Conservation (phyloP, 202 grass and related monocot species). For the Dendrocalamus latiflorus region DNA sequence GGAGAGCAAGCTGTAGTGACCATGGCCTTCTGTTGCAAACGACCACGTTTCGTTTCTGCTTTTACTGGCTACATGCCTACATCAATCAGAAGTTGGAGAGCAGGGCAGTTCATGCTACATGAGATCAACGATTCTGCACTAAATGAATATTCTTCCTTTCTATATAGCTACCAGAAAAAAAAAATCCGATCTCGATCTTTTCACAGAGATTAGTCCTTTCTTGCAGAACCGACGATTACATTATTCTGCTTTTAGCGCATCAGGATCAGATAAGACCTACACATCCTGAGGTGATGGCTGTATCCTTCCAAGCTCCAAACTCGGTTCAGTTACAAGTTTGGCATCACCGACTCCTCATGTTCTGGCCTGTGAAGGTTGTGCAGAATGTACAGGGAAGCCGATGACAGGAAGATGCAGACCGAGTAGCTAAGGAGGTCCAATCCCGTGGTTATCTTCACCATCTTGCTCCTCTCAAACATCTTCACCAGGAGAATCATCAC, state of each 20-base stretch:
- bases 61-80: no score
- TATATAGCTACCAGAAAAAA: not conserved
- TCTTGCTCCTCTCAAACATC: conserved; percentile 99
- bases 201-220: not conserved
- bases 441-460: conserved; percentile 82
- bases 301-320: no score
- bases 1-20: no score
- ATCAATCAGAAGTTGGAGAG: no score
- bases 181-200: not conserved
- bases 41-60: no score
- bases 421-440: conserved; percentile 90
- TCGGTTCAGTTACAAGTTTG: conserved; percentile 8
- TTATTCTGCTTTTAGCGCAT: not conserved
- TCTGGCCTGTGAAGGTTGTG: conserved; percentile 72
- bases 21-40: no score
- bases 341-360: conserved; percentile 29
- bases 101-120: no score
- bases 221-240: not conserved
- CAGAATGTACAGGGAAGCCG: conserved; percentile 93
- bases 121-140: not conserved
- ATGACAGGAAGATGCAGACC: conserved; percentile 89
- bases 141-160: not conserved
- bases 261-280: not conserved
- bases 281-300: not conserved
- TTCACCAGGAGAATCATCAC: conserved; percentile 99